Percentiles rank a stretch among this genome's conserved stretches.
These are phyloP conservation scores for Houttuynia cordata DNA, from an alignment of 164 flowering plant genomes.

Conservation along the genomic window DNA sequence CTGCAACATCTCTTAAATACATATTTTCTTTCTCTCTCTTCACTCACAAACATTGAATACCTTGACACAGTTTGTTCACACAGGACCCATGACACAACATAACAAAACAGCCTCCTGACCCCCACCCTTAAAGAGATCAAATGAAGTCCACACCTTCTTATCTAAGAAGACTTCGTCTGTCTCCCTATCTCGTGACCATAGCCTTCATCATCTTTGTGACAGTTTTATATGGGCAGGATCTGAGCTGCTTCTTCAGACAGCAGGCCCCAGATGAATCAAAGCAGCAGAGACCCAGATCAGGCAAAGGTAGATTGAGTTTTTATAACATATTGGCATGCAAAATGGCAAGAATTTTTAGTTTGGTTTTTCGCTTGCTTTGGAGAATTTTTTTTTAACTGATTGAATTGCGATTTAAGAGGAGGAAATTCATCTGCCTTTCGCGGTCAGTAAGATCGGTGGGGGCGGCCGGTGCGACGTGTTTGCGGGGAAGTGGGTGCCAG, in stretches of 20 bases:
- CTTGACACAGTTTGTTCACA: background rate
- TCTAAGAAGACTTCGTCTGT: conserved; percentile 33
- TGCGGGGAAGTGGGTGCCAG: conserved; percentile 72
- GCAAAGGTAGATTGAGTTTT: conserved; percentile 21
- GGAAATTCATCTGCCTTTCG: conserved; percentile 29
- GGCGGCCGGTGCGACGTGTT: conserved; percentile 44
- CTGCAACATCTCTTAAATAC: background rate
- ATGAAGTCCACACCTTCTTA: conserved; percentile 41
- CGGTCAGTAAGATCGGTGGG: conserved; percentile 25
- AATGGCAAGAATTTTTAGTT: background rate
- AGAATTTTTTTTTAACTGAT: background rate
- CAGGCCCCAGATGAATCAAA: conserved; percentile 5
- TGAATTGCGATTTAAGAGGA: conserved; percentile 1
- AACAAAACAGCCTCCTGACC: background rate
- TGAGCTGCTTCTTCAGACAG: conserved; percentile 33
- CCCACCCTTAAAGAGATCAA: background rate
- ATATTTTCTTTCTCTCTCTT: background rate
- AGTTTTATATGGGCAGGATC: conserved; percentile 45
- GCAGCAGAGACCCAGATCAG: conserved; percentile 9
- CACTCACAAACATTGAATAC: background rate
- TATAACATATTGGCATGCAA: background rate
- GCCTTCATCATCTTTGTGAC: conserved; percentile 54
- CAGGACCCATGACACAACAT: background rate
- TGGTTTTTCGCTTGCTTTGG: background rate
- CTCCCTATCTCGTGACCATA: conserved; percentile 47